Evolutionary conservation across 441 rosid genomes (phyloP).

Genomic region (Kokia cookei): DNA sequence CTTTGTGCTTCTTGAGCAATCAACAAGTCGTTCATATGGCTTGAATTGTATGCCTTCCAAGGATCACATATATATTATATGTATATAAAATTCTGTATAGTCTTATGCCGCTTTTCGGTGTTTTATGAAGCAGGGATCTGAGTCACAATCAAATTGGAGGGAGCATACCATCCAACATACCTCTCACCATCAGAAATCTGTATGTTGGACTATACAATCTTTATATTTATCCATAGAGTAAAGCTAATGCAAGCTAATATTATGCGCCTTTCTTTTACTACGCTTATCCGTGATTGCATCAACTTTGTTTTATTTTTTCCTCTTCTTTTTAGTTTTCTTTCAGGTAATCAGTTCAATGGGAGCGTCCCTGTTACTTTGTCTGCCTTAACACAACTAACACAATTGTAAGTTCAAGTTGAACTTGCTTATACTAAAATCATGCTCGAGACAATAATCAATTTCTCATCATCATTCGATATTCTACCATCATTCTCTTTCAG

Average conservation of each 20-base stretch:
- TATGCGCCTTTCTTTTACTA: neutral
- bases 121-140: constrained; percentile 60
- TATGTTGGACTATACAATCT: constrained; percentile 23
- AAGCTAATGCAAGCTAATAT: neutral
- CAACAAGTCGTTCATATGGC: neutral
- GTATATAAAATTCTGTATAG: neutral
- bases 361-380: constrained; percentile 48
- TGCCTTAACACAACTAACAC: constrained; percentile 34
- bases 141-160: constrained; percentile 85
- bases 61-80: neutral
- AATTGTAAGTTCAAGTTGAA: constrained; percentile 34
- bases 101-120: constrained; percentile 4
- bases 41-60: neutral
- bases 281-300: neutral
- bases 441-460: neutral
- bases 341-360: constrained; percentile 55
- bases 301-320: neutral
- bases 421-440: neutral
- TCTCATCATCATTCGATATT: constrained; percentile 5
- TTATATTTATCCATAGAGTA: neutral
- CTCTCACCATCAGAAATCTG: constrained; percentile 59
- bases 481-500: constrained; percentile 28
- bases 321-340: constrained; percentile 45
- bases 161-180: constrained; percentile 64
- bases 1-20: neutral